Base-by-base conservation (phyloP, 2,329 filamentous ascomycete genomes). In the Thelonectria discophora region DNA sequence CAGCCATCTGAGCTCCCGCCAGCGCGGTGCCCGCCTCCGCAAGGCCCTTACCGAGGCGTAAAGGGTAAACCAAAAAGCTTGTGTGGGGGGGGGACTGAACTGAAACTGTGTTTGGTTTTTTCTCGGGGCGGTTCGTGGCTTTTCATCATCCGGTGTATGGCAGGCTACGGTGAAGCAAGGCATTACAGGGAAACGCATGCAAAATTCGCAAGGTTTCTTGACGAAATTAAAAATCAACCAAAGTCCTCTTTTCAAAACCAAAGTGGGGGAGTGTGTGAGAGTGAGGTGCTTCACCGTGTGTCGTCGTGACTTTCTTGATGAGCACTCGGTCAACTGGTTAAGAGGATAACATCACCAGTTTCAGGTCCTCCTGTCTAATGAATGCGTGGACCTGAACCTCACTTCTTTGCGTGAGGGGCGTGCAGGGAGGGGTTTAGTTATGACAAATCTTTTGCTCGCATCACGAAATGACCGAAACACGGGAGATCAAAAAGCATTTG, bases 1-100 rank as follows among this genome's bases (percentile, higher is more conserved):
- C 74, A 79, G 81, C 71, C 91, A 90, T 81, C 87, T 99, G 78
- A 91, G 82, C 87, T 92, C 91, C 77, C 92, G 94, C 87, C 95
- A 99, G 89, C 93, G 94, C 80, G 95, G 93, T 79, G 80, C 81
- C 74, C 86, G 86, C 72, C 75, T 84, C 74, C 86, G 84, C 80
- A 81, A 84, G 81, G 87, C 87, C 77, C 85, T 90, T 78, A 86
- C 86, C 72, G 82, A 85, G 77, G 85, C 87, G 78, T 90, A 88
- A 88, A 80, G 77, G 66, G 58, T n/a, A n/a, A n/a, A n/a, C n/a
- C n/a, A 46, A 24, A 24, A 24, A 24, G 21, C 21, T 51, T 53
- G 54, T 61, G 50, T 46, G 58, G 53, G 51, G 58, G 48, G 58
- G 53, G 51, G 58, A 46, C 59, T 58, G 58, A 66, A 68, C 62